Base-by-base conservation (phyloP, 2,329 filamentous ascomycete genomes). In the Aureobasidium sp. region DNA sequence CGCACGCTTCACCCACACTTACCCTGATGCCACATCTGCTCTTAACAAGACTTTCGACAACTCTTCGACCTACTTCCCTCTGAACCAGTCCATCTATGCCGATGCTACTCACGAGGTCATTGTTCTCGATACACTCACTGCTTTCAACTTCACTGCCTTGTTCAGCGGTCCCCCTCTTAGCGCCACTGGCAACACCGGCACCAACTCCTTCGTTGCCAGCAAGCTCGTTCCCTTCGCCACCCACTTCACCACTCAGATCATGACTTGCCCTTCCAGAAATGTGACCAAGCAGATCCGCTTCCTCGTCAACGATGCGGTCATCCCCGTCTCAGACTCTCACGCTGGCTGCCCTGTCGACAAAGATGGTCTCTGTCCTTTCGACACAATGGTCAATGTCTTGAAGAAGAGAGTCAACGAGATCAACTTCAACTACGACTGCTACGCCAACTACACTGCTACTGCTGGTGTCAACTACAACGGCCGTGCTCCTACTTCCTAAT, bases 11-110 rank as follows among this genome's bases (percentile, higher is more conserved):
- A 59, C 57, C n/a, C 57, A 59, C 57, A 49, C 32, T 8, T 59
- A 49, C 57, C 55, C 57, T 11, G 21, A 39, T 5, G 57, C 57
- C 15, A 49, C 32, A 3, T 59, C 57, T 2, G 57, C 57, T 2
- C 34, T 59, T 0, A 59, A 59, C 44, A 41, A 59, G 36, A 59
- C 57, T 5, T 59, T 29, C 11, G 57, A 59, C 45, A 59, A 59
- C 57, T 41, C 44, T 0, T 37, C 34, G 3, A 59, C 57, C 8
- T 59, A 59, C 45, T 59, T 59, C 45, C 57, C 57, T 25, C 34
- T 59, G 32, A 59, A 59, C 36, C 57, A 59, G 32, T 59, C 57
- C 34, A 59, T 59, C 45, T 59, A 59, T 27, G 57, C 57, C 11
- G 57, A 59, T 50, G 57, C 57, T 3, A 59, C 57, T 6, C 57